Percentiles rank a stretch among this genome's conserved stretches.
phyloP scores from a whole-genome alignment of 768 basidiomycete genomes.

The Gautieria morchelliformis region DNA sequence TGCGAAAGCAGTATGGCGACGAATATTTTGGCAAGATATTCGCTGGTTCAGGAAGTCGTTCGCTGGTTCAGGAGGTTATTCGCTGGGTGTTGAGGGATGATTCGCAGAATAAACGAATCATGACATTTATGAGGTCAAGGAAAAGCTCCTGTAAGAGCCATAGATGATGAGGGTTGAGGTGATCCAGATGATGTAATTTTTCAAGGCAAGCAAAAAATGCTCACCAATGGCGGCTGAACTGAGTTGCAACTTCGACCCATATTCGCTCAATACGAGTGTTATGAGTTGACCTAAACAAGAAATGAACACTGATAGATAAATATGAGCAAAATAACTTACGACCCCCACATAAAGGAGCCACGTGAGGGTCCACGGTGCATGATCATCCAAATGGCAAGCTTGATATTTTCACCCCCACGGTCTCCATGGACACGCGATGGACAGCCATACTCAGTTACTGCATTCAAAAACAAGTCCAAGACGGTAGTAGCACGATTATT shows the following conservation, averaged over 20 bases:
- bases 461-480: not conserved
- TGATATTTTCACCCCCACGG: constrained; percentile 1
- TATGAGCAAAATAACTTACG: no score
- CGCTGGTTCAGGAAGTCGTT: no score
- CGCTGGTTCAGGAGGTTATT: no score
- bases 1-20: no score
- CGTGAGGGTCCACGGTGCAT: not conserved
- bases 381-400: constrained; percentile 9
- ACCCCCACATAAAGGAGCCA: constrained; percentile 9
- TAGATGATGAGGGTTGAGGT: not conserved
- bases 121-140: constrained; percentile 1
- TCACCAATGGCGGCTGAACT: not conserved
- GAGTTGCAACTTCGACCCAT: constrained; percentile 4
- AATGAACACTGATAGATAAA: no score
- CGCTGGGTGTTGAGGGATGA: no score
- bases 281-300: not conserved
- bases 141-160: constrained; percentile 8
- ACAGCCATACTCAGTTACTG: not conserved
- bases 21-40: no score
- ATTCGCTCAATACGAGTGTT: constrained; percentile 7
- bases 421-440: constrained; percentile 1
- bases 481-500: constrained; percentile 5
- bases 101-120: no score
- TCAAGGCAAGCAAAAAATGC: constrained; percentile 2
- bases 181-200: not conserved